Conservation (phyloP, 1,284 basidiomycete genomes). For the Meira nashicola region DNA sequence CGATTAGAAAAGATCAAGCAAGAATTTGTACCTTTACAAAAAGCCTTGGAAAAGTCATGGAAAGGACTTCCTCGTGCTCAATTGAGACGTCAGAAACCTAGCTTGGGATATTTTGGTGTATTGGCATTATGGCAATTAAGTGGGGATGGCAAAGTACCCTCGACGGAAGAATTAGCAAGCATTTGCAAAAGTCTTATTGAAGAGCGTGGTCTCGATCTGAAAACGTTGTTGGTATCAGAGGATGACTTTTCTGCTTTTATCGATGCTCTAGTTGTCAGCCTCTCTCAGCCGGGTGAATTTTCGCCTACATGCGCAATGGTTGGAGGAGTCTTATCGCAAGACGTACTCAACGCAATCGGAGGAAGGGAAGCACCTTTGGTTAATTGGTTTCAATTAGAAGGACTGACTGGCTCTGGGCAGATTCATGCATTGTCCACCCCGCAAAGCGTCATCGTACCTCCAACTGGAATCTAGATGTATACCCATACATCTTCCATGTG, state of each 20-base stretch:
- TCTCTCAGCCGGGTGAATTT: constrained; percentile 16
- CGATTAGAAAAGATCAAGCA: constrained; percentile 62
- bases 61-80: constrained; percentile 65
- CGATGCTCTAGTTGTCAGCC: constrained; percentile 2
- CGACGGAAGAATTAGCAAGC: constrained; percentile 57
- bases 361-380: constrained; percentile 84
- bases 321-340: constrained; percentile 89
- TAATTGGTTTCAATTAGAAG: constrained; percentile 87
- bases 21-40: constrained; percentile 63
- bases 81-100: constrained; percentile 66
- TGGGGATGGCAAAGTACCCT: neutral
- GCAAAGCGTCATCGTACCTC: neutral
- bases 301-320: constrained; percentile 59
- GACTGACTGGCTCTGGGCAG: constrained; percentile 58
- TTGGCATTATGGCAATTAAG: constrained; percentile 62
- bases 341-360: constrained; percentile 83
- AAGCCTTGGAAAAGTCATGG: constrained; percentile 61
- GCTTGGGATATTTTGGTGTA: constrained; percentile 52
- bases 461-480: neutral
- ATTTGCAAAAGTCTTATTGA: constrained; percentile 7
- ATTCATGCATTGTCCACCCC: constrained; percentile 1
- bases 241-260: neutral
- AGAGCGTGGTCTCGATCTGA: constrained; percentile 6
- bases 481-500: neutral
- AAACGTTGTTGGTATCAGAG: constrained; percentile 3